phyloP scores from a whole-genome alignment of 2,329 filamentous ascomycete species.

The Alternaria atra region DNA sequence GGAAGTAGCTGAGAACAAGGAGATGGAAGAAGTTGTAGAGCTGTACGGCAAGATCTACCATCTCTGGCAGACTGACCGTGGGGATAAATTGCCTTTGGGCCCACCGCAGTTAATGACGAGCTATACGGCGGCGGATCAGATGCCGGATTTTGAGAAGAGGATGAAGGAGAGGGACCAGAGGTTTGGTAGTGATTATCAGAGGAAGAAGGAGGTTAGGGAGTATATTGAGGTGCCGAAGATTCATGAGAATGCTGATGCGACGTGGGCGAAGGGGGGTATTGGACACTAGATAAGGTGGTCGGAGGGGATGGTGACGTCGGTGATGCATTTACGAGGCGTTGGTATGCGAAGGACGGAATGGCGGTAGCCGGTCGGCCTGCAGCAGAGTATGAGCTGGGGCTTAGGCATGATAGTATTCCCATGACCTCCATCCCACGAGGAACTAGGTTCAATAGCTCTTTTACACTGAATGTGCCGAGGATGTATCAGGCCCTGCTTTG shows the following conservation, averaged over 20 bases:
- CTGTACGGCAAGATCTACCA: constrained; percentile 88
- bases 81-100: constrained; percentile 70
- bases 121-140: constrained; percentile 62
- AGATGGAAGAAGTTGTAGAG: constrained; percentile 79
- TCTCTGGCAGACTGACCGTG: constrained; percentile 84
- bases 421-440: background rate
- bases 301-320: background rate
- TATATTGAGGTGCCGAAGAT: constrained; percentile 62
- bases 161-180: constrained; percentile 63
- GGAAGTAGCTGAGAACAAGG: constrained; percentile 78
- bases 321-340: background rate
- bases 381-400: background rate
- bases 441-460: background rate
- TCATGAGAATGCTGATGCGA: constrained; percentile 59
- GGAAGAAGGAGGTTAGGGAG: constrained; percentile 63
- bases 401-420: background rate
- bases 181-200: constrained; percentile 61
- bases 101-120: constrained; percentile 71
- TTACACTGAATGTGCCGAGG: background rate
- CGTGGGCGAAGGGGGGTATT: constrained; percentile 52
- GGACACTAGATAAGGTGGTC: constrained; percentile 17
- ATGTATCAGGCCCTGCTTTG: background rate
- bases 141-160: constrained; percentile 55
- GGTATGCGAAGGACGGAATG: background rate
- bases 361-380: background rate